Percentiles rank a stretch among this genome's conserved stretches.
Conservation (phyloP, 2,329 filamentous ascomycete genomes). For the Knufia fluminis region DNA sequence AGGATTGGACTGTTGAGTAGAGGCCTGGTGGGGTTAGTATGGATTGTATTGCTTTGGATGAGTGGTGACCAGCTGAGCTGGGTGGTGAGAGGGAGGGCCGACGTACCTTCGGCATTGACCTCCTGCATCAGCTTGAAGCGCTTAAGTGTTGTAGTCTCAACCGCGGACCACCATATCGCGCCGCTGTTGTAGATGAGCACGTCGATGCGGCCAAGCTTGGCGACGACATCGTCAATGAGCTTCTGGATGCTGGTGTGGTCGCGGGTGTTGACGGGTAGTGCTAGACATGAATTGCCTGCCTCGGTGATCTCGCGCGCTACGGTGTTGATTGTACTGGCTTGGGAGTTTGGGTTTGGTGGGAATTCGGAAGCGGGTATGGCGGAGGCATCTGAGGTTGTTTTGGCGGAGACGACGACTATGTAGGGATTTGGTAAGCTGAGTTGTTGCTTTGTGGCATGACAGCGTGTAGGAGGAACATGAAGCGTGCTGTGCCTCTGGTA, state of each 20-base stretch:
- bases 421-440: too few species aligned
- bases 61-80: too few species aligned
- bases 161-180: slow-evolving; percentile 74
- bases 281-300: slow-evolving; percentile 53
- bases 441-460: too few species aligned
- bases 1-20: slow-evolving; percentile 61
- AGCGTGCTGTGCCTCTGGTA: too few species aligned
- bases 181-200: slow-evolving; percentile 75
- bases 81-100: neutral
- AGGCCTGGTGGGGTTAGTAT: too few species aligned
- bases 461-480: too few species aligned
- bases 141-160: slow-evolving; percentile 63
- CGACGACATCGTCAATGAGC: slow-evolving; percentile 51
- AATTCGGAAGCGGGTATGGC: slow-evolving; percentile 41
- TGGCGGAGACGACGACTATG: slow-evolving; percentile 66
- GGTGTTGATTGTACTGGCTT: slow-evolving; percentile 67
- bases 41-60: too few species aligned
- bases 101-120: slow-evolving; percentile 61
- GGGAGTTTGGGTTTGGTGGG: slow-evolving; percentile 68
- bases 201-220: slow-evolving; percentile 57
- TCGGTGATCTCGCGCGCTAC: slow-evolving; percentile 64
- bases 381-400: slow-evolving; percentile 58
- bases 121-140: slow-evolving; percentile 71
- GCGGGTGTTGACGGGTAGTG: slow-evolving; percentile 63
- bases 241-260: slow-evolving; percentile 50